These are phyloP conservation scores for Backusella tuberculispora DNA, from an alignment of 192 early-diverging fungal species.

Conservation along the genomic window DNA sequence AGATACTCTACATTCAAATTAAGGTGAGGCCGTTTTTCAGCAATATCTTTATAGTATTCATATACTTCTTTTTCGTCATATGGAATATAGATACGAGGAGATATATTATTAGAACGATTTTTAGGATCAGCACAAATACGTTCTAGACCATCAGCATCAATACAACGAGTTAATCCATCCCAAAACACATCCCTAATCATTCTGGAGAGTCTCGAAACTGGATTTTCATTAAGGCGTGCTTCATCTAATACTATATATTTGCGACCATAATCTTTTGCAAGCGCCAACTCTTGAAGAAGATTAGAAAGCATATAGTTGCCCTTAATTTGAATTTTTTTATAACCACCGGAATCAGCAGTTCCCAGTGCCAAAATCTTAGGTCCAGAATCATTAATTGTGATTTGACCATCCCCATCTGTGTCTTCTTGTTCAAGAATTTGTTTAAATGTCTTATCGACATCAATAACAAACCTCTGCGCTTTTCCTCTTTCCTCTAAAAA, in stretches of 20 bases:
- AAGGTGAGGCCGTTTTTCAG: constrained; percentile 65
- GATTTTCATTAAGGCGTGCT: constrained; percentile 91
- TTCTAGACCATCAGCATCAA: constrained; percentile 85
- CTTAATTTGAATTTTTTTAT: constrained; percentile 83
- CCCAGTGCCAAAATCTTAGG: constrained; percentile 90
- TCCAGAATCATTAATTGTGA: constrained; percentile 90
- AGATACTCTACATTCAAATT: constrained; percentile 79
- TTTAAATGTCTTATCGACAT: constrained; percentile 82
- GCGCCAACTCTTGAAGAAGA: constrained; percentile 91
- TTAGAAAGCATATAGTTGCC: constrained; percentile 96
- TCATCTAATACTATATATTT: constrained; percentile 90
- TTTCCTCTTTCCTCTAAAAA: constrained; percentile 47
- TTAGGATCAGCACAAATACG: constrained; percentile 93
- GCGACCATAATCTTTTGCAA: constrained; percentile 87
- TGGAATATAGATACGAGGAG: constrained; percentile 93
- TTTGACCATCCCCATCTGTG: constrained; percentile 93
- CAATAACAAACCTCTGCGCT: constrained; percentile 80
- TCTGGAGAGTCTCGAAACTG: constrained; percentile 84
- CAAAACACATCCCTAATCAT: constrained; percentile 95
- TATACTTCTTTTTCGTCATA: constrained; percentile 73
- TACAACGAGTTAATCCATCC: constrained; percentile 92
- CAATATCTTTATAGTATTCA: constrained; percentile 81
- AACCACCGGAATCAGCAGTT: constrained; percentile 89
- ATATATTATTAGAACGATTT: constrained; percentile 74
- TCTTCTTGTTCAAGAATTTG: constrained; percentile 91